Percentiles rank a stretch among this genome's conserved stretches.
These are phyloP conservation scores for Primulina eburnea DNA, from an alignment of 257 asterid genomes.

Conservation along the genomic window DNA sequence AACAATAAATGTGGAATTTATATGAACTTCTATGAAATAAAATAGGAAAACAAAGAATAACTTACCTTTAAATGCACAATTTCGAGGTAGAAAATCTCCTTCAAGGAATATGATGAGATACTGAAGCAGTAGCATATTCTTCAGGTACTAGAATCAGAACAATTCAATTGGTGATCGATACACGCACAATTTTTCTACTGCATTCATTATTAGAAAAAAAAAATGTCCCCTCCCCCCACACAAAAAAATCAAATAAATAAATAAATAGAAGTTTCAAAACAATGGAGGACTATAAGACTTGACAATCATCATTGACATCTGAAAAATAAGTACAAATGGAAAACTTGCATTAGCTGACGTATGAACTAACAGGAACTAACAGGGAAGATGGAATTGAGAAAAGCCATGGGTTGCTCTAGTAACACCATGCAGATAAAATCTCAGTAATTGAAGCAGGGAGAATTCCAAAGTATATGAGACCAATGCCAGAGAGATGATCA, in stretches of 20 bases:
- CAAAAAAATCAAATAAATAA: neutral
- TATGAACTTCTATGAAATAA: neutral
- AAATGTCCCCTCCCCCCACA: neutral
- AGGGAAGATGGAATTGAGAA: neutral
- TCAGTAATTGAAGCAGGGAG: neutral
- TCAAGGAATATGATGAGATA: constrained; percentile 76
- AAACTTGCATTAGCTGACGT: neutral
- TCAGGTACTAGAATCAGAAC: constrained; percentile 56
- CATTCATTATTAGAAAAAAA: neutral
- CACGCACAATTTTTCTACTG: neutral
- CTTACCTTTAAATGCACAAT: constrained; percentile 54
- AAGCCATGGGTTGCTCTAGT: neutral
- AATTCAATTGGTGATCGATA: constrained; percentile 4
- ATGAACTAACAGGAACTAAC: neutral
- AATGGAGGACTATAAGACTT: neutral
- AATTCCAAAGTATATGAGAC: constrained; percentile 5
- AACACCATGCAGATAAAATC: neutral
- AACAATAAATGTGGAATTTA: constrained; percentile 9
- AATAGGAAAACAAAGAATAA: constrained; percentile 1
- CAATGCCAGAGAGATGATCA: constrained; percentile 5
- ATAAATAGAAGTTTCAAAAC: neutral
- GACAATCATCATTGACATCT: neutral
- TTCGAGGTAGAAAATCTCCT: constrained; percentile 68
- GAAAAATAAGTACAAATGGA: constrained; percentile 9
- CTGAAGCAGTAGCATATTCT: constrained; percentile 72